Conservation (phyloP, 78 protist genomes). For the Dictyostelium purpureum region DNA sequence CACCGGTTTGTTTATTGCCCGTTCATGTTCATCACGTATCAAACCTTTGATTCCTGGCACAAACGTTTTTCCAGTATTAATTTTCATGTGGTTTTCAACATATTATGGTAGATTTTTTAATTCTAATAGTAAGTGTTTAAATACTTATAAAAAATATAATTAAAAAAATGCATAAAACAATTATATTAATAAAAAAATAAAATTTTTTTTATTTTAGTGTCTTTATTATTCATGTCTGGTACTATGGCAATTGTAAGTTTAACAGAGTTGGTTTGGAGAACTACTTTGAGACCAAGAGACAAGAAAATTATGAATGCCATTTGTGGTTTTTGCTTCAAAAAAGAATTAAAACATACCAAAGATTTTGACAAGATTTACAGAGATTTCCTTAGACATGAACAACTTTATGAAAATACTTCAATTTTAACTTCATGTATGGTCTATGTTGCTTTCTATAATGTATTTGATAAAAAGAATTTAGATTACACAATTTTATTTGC, state of each 20-base stretch:
- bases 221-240: constrained; percentile 48
- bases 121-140: constrained; percentile 14
- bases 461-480: not conserved
- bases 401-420: constrained; percentile 52
- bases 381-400: constrained; percentile 67
- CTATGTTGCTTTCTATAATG: constrained; percentile 43
- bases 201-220: not conserved
- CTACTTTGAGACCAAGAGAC: constrained; percentile 70
- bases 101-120: constrained; percentile 74
- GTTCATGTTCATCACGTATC: constrained; percentile 63
- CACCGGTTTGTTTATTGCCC: constrained; percentile 29
- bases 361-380: constrained; percentile 53
- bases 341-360: constrained; percentile 6
- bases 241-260: constrained; percentile 61
- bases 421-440: constrained; percentile 39
- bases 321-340: constrained; percentile 64
- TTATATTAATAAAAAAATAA: too few relatives aligned
- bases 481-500: constrained; percentile 16
- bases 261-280: constrained; percentile 50
- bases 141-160: not conserved
- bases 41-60: constrained; percentile 32
- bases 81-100: constrained; percentile 75
- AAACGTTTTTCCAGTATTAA: constrained; percentile 58
- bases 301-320: constrained; percentile 69
- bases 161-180: not conserved